Evolutionary conservation across 2,329 filamentous ascomycete genomes (phyloP), one percentile per base, ranked within the genome.

Genomic region (Penicillium brasilianum): DNA sequence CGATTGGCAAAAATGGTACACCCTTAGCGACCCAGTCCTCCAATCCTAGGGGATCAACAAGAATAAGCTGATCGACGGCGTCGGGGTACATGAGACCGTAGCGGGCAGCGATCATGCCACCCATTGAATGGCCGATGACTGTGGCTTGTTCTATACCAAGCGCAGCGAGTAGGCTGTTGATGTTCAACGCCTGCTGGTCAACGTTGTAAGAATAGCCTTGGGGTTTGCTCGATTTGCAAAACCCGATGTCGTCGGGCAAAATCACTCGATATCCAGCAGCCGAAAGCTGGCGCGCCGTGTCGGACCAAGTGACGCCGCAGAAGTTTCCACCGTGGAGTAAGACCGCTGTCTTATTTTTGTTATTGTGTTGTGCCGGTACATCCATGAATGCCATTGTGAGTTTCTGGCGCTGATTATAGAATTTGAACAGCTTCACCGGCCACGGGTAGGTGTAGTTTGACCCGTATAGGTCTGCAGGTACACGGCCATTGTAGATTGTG

Each of bases 141-240:
- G 56, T 64, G 32, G n/a, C 62, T 52, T 56, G 36, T 5, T 62
- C 32, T 16, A 64, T 62, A 5, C 36, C 53, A 5, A 64, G 60
- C 20, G 50, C 57, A 18, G 56, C 60, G 25, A 64, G 62, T 4
- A 64, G 54, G 14, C 62, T 62, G 36, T 64, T 58, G 37, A 64
- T 60, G 20, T 64, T 64, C 49, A 50, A 34, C 1, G 62, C 62
- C 18, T 64, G 62, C 28, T 64, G 62, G 2, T 64, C 28, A 1
- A 60, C 37, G 18, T 64, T 62, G 53, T 64, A 64, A 13, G 60
- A 51, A 18, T 64, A 64, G 13, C 62, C 62, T 34, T 62, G 62
- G 16, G 62, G 62, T 18, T 62, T 64, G 57, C 62, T 64, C 20
- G 62, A 64, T 22, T 62, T 64, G 60, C 62, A 64, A n/a, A 64